Evolutionary conservation across 495 filamentous ascomycete genomes (phyloP).

Genomic region (Cetradonia linearis): DNA sequence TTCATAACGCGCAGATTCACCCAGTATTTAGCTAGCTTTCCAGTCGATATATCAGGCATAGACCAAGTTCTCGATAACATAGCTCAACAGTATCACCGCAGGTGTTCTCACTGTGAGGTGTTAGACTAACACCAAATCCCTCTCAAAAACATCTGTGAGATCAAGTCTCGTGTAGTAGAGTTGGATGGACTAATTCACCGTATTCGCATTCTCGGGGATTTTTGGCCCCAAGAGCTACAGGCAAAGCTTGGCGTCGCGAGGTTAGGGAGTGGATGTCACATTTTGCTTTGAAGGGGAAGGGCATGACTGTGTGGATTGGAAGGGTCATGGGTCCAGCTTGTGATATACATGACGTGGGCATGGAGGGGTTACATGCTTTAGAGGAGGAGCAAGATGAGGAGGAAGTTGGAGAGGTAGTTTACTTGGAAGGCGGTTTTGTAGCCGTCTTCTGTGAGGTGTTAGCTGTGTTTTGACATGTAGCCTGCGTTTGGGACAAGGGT

Average conservation of each 20-base stretch:
- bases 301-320: slow-evolving; percentile 15
- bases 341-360: slow-evolving; percentile 36
- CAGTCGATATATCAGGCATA: background rate
- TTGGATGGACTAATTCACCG: background rate
- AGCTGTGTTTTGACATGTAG: slow-evolving; percentile 28
- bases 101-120: background rate
- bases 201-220: slow-evolving; percentile 3
- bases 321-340: slow-evolving; percentile 35
- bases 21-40: slow-evolving; percentile 4
- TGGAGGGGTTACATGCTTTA: slow-evolving; percentile 35
- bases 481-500: slow-evolving; percentile 39
- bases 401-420: slow-evolving; percentile 38
- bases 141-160: background rate
- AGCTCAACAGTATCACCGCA: background rate
- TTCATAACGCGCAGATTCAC: slow-evolving; percentile 11
- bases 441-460: slow-evolving; percentile 34
- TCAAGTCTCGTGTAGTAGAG: background rate
- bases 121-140: background rate
- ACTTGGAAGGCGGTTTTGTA: slow-evolving; percentile 38
- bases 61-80: background rate
- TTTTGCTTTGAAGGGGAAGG: slow-evolving; percentile 9
- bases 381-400: slow-evolving; percentile 36
- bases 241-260: slow-evolving; percentile 1
- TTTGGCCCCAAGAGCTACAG: slow-evolving; percentile 1
- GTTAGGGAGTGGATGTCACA: slow-evolving; percentile 10